Conservation (phyloP, 257 asterid genomes). For the Solanum clarkiae region DNA sequence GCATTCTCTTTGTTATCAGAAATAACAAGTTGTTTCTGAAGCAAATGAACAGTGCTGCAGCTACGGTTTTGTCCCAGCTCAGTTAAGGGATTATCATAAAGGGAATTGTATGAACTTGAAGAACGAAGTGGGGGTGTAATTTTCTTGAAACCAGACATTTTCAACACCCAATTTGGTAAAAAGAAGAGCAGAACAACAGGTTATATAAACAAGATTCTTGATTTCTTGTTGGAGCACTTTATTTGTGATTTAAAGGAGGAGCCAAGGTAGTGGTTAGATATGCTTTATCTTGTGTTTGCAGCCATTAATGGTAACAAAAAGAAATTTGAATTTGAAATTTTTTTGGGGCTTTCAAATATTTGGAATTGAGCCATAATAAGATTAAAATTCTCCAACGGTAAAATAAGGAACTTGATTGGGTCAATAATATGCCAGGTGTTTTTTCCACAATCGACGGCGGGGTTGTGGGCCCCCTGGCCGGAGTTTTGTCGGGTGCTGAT, state of each 20-base stretch:
- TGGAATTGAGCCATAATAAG: background rate
- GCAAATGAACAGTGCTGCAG: constrained; percentile 16
- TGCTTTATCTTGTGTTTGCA: constrained; percentile 16
- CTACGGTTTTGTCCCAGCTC: constrained; percentile 36
- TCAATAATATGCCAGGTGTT: background rate
- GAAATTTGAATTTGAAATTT: constrained; percentile 65
- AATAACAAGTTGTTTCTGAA: constrained; percentile 2
- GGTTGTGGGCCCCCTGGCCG: background rate
- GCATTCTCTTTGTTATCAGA: constrained; percentile 37
- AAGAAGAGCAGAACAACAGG: background rate
- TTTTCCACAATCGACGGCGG: background rate
- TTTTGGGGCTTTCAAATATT: constrained; percentile 4
- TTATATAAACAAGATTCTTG: background rate
- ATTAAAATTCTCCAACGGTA: constrained; percentile 12
- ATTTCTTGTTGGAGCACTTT: background rate
- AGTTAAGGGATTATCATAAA: constrained; percentile 52
- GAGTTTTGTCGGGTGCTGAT: background rate
- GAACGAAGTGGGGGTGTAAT: constrained; percentile 28
- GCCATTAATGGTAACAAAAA: constrained; percentile 27
- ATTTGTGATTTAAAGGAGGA: background rate
- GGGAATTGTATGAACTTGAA: constrained; percentile 39
- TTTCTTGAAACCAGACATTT: constrained; percentile 47
- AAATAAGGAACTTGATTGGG: background rate
- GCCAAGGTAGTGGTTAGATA: constrained; percentile 7
- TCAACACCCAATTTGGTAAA: background rate